Percentiles rank a stretch among this genome's conserved stretches.
Conservation (phyloP, 2,329 filamentous ascomycete species). For the Hypoxylon sp. region DNA sequence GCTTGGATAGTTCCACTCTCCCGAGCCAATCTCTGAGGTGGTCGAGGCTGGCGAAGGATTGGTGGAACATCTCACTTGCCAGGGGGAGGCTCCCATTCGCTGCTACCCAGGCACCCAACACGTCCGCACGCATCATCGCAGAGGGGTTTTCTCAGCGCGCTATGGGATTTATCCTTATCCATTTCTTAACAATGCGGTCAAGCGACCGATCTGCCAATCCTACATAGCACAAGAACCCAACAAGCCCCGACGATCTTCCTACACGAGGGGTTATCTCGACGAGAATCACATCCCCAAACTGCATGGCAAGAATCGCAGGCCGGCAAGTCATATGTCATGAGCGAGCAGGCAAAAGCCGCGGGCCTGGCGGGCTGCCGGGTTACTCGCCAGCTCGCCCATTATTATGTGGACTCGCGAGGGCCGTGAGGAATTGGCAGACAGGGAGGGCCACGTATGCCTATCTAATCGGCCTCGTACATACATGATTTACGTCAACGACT, state of each 20-base stretch:
- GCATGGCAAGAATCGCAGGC: conserved; percentile 21
- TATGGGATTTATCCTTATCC: conserved; percentile 33
- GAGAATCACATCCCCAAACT: conserved; percentile 18
- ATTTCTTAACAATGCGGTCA: conserved; percentile 29
- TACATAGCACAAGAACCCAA: conserved; percentile 19
- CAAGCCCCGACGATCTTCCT: conserved; percentile 22
- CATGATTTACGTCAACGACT: conserved; percentile 29
- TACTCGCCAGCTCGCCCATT: conserved; percentile 22
- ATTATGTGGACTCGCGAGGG: conserved; percentile 23
- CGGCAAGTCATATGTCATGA: conserved; percentile 11
- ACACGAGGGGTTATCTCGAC: conserved; percentile 32
- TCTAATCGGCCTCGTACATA: conserved; percentile 14
- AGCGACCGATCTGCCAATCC: conserved; percentile 8
- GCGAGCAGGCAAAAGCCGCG: no score
- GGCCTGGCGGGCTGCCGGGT: conserved; percentile 8
- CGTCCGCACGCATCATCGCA: not conserved
- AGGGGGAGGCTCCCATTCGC: conserved; percentile 24
- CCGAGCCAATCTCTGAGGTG: conserved; percentile 7
- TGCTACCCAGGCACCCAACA: not conserved
- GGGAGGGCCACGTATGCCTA: no score
- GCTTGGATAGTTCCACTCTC: conserved; percentile 11
- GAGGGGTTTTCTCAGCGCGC: not conserved
- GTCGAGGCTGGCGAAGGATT: conserved; percentile 8
- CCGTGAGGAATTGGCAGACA: no score
- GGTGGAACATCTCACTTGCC: conserved; percentile 23